Evolutionary conservation across 441 rosid species (phyloP).

Genomic region (Arabidopsis hybrid): DNA sequence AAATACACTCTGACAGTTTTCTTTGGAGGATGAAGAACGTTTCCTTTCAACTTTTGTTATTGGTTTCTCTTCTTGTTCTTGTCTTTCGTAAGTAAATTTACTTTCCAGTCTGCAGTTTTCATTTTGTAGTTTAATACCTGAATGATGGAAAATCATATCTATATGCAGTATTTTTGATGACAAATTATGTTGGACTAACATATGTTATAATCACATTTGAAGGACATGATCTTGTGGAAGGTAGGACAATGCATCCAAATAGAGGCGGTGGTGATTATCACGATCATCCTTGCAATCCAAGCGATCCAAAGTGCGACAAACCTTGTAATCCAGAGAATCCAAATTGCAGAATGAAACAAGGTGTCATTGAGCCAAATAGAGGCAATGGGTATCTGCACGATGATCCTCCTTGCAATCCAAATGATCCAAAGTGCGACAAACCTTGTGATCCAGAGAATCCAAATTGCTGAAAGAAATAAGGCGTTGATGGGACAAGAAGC

Average conservation of each 20-base stretch:
- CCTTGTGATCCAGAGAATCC: constrained; percentile 28
- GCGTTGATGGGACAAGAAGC: not conserved
- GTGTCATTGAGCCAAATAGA: too few relatives aligned
- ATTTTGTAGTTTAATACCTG: not conserved
- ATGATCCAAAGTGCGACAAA: not conserved
- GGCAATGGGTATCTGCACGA: too few relatives aligned
- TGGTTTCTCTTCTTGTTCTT: constrained; percentile 34
- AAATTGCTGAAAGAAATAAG: constrained; percentile 10
- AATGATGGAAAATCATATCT: not conserved
- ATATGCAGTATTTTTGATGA: not conserved
- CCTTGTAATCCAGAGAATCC: constrained; percentile 1
- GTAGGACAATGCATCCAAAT: constrained; percentile 10
- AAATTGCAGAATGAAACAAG: not conserved
- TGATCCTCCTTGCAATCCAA: not conserved
- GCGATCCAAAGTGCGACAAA: too few relatives aligned
- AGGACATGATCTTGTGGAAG: constrained; percentile 3
- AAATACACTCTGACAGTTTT: not conserved
- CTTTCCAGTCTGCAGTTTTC: not conserved
- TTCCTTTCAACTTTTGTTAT: constrained; percentile 24
- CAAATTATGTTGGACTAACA: not conserved
- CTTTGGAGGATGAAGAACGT: constrained; percentile 23
- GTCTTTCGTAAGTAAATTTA: constrained; percentile 30
- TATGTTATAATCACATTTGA: not conserved
- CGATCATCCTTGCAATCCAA: not conserved
- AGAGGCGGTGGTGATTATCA: too few relatives aligned